Percentiles rank a stretch among this genome's conserved stretches.
These are phyloP conservation scores for Lolium multiflorum DNA, from an alignment of 176 grass and related monocot genomes.

Conservation along the genomic window DNA sequence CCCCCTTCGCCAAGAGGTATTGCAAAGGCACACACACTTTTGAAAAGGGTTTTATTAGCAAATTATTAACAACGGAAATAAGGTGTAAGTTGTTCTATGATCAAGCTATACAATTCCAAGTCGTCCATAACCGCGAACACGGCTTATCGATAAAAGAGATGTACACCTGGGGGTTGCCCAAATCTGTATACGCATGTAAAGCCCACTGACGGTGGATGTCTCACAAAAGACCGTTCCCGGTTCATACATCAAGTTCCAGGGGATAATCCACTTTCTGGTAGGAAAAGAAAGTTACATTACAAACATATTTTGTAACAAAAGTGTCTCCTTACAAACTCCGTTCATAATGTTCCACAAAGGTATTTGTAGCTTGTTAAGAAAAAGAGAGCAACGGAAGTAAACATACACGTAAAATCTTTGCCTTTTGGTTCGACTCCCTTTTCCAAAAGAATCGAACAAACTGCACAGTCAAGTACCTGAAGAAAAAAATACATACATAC, in stretches of 20 bases:
- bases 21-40: no score
- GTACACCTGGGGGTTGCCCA: no score
- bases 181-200: no score
- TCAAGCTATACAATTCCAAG: no score
- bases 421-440: constrained; percentile 99
- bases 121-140: no score
- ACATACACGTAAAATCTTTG: constrained; percentile 96
- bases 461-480: constrained; percentile 95
- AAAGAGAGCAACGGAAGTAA: constrained; percentile 15
- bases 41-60: no score
- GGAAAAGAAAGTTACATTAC: constrained; percentile 29
- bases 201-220: no score
- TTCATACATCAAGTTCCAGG: constrained; percentile 97
- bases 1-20: no score
- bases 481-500: constrained; percentile 31
- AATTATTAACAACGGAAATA: no score
- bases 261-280: constrained; percentile 97
- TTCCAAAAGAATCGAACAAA: constrained; percentile 99
- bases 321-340: background rate
- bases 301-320: constrained; percentile 19
- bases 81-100: no score
- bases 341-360: constrained; percentile 23
- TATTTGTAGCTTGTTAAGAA: background rate
- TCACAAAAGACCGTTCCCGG: no score
- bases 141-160: no score